These are phyloP conservation scores for Choiromyces venosus DNA, from an alignment of 495 filamentous ascomycete genomes.

Conservation along the genomic window DNA sequence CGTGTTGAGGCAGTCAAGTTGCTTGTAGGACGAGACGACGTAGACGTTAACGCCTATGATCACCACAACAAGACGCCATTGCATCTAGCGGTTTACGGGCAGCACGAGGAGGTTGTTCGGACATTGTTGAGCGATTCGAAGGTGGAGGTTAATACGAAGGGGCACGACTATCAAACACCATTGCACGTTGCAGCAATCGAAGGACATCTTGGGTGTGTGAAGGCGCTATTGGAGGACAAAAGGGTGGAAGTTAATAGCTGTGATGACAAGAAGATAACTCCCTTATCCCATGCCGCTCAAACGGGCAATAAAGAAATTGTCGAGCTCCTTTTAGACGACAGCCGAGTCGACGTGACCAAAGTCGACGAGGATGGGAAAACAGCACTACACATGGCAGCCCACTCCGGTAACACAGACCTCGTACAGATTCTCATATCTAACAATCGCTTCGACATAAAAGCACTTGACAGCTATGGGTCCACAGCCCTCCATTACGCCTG, in stretches of 20 bases:
- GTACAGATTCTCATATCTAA: background rate
- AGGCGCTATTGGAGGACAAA: conserved; percentile 10
- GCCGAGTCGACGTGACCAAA: background rate
- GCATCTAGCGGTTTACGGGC: conserved; percentile 20
- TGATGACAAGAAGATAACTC: background rate
- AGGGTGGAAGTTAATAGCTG: conserved; percentile 5
- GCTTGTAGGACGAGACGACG: conserved; percentile 1
- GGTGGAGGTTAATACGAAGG: conserved; percentile 4
- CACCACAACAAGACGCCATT: conserved; percentile 5
- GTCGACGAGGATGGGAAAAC: conserved; percentile 1
- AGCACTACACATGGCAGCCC: background rate
- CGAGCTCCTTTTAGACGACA: conserved; percentile 2
- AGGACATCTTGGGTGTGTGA: conserved; percentile 4
- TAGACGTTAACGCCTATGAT: background rate
- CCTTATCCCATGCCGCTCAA: conserved; percentile 8
- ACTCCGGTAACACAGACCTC: conserved; percentile 2
- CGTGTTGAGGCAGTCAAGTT: background rate
- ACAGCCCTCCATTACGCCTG: conserved; percentile 15
- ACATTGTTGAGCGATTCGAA: conserved; percentile 4
- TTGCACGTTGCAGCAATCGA: conserved; percentile 10
- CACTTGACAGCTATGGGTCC: background rate
- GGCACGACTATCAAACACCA: conserved; percentile 18
- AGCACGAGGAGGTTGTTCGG: conserved; percentile 12
- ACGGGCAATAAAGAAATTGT: conserved; percentile 2
- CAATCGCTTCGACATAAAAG: background rate